phyloP scores from a whole-genome alignment of 73 alveolate species.

The Stentor roeselii region DNA sequence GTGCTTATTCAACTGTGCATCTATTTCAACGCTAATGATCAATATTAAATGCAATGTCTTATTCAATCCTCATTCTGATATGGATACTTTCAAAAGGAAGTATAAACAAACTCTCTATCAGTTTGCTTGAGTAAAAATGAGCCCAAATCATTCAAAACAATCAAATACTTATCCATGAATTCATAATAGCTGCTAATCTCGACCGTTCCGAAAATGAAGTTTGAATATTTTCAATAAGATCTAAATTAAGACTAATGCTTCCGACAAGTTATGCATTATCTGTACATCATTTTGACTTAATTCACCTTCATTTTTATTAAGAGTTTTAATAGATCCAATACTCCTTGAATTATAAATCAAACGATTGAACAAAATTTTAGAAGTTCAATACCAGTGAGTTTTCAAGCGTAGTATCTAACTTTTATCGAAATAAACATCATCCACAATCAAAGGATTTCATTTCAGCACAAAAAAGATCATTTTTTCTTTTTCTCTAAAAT shows the following conservation, averaged over 20 bases:
- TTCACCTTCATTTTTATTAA: constrained; percentile 23
- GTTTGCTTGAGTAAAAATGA: background rate
- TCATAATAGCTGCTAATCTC: background rate
- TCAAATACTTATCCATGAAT: background rate
- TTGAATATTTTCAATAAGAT: background rate
- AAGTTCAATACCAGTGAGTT: constrained; percentile 14
- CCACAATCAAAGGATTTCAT: background rate
- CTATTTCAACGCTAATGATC: too few species aligned
- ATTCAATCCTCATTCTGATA: too few species aligned
- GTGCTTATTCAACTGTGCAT: too few species aligned
- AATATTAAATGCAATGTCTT: too few species aligned
- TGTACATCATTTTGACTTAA: background rate
- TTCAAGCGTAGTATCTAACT: constrained; percentile 9
- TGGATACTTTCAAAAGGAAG: background rate
- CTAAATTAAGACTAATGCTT: background rate
- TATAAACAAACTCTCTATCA: background rate
- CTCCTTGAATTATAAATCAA: background rate
- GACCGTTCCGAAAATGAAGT: background rate
- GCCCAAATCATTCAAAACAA: background rate
- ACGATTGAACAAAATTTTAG: background rate
- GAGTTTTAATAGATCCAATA: background rate
- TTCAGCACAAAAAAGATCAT: constrained; percentile 8
- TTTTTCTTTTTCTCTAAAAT: background rate
- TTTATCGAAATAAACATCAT: constrained; percentile 20
- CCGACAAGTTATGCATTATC: background rate